Conservation (phyloP, 1,284 basidiomycete genomes). For the Psilocybe mexicana region DNA sequence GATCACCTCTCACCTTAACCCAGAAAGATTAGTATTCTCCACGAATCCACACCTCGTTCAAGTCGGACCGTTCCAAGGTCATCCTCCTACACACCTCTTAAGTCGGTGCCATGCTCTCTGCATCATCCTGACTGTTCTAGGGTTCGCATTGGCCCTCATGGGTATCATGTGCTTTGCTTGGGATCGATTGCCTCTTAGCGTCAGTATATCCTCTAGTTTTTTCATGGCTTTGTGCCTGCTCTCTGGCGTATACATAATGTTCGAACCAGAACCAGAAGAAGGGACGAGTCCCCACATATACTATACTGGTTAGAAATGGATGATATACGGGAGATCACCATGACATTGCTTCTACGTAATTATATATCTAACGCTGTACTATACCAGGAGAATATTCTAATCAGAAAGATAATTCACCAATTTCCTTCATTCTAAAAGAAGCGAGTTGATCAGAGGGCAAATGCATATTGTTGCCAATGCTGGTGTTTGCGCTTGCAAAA, state of each 20-base stretch:
- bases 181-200: constrained; percentile 43
- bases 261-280: constrained; percentile 19
- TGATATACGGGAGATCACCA: neutral
- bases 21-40: constrained; percentile 32
- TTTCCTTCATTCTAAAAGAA: neutral
- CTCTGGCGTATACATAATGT: constrained; percentile 25
- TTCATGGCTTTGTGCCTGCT: constrained; percentile 40
- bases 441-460: neutral
- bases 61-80: constrained; percentile 41
- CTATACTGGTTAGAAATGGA: neutral
- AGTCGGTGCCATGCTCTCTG: constrained; percentile 50
- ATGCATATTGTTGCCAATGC: neutral
- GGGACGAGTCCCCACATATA: constrained; percentile 18
- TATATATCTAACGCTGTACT: no score
- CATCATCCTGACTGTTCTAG: constrained; percentile 47
- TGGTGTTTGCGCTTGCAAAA: neutral
- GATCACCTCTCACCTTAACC: constrained; percentile 17
- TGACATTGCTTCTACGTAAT: neutral
- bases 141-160: constrained; percentile 49
- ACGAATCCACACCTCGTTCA: constrained; percentile 47
- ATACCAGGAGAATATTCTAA: no score
- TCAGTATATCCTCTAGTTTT: constrained; percentile 43
- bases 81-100: constrained; percentile 47
- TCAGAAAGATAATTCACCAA: no score
- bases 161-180: constrained; percentile 56